Evolutionary conservation across 2,329 filamentous ascomycete species (phyloP), one percentile per base, ranked within the genome.

Genomic region (Epichloe gansuensis): DNA sequence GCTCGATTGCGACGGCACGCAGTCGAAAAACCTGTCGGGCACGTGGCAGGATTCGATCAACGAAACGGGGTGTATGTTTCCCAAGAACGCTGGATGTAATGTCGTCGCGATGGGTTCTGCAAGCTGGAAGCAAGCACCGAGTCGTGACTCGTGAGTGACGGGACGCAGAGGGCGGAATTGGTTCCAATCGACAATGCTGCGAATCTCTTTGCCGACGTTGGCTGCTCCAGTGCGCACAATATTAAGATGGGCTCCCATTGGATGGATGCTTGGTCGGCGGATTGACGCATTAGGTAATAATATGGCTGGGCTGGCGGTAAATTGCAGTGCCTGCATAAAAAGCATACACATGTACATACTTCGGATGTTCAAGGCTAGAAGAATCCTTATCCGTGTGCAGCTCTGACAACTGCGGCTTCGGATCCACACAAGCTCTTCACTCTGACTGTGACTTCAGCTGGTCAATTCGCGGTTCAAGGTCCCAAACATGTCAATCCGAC

Each of bases 191-290:
- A 13, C 34, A n/a, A 50, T 47, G 21, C 13, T 17, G 21, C 49
- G 34, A 3, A 43, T 38, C 23, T 40, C 40, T 43, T 49, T 50
- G 51, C 51, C 53, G 53, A 53, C 53, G 47, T 54, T 50, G 50
- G 47, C 51, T 43, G 47, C 41, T 54, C 39, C 42, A 47, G 42
- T 12, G n/a, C 7, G 15, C 39, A 8, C 5, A 41, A 17, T 41
- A 17, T 9, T 41, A 17, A 17, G 31, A 49, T 17, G 40, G 27
- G 51, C 40, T 21, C 44, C 45, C 45, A 48, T 51, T 43, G 44
- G 50, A 21, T 21, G 17, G 17, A 21, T 21, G 17, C 17, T 21
- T 21, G 17, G 17, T 21, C 17, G 17, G 17, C 17, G 27, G 27
- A 9, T 31, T 11, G 27, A 31, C 27, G 27, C 27, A 31, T 31